Evolutionary conservation across 163 green algal genomes (phyloP).

Genomic region (Scenedesmus sp.): DNA sequence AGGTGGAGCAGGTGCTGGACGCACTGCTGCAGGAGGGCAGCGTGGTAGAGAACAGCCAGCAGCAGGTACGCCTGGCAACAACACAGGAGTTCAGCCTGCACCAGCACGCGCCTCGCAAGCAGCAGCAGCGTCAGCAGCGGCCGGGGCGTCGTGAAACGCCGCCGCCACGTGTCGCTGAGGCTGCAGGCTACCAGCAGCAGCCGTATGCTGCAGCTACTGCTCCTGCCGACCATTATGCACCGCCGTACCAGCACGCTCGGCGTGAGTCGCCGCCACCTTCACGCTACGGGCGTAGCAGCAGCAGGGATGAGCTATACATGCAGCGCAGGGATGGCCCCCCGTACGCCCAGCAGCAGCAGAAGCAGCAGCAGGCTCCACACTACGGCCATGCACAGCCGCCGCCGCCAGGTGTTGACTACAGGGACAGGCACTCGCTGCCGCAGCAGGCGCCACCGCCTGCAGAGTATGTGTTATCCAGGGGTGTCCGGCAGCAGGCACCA

Average conservation of each 20-base stretch:
- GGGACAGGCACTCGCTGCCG: neutral
- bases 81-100: neutral
- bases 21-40: neutral
- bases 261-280: neutral
- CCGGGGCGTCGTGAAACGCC: neutral
- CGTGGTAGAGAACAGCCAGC: neutral
- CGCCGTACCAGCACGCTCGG: neutral
- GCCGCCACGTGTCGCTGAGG: neutral
- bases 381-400: neutral
- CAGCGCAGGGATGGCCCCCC: neutral
- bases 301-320: conserved; percentile 9
- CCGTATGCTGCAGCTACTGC: neutral
- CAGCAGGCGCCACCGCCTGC: neutral
- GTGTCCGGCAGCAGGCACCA: neutral
- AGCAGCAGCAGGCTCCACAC: neutral
- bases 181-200: conserved; percentile 4
- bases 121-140: conserved; percentile 1
- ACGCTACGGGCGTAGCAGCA: neutral
- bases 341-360: conserved; percentile 17
- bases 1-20: neutral
- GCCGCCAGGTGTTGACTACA: neutral
- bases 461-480: neutral
- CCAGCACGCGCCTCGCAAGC: neutral
- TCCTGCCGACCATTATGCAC: neutral
- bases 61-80: conserved; percentile 17